Evolutionary conservation across 176 grass and related monocot species (phyloP), one percentile per base, ranked within the genome.

Genomic region (Raddia distichophylla): DNA sequence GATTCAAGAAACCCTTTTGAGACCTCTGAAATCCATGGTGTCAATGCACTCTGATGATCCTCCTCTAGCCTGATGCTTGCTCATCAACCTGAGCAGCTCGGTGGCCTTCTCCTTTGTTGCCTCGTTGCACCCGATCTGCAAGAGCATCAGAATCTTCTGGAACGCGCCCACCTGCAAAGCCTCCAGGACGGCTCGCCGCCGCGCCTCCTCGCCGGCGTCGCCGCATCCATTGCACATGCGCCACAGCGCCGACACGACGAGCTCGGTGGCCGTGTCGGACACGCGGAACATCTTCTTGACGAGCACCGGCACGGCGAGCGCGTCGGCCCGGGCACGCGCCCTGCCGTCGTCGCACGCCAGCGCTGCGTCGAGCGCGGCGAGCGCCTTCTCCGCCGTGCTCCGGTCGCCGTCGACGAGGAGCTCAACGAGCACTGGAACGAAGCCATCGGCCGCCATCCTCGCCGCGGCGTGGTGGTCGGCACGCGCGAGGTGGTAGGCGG

Each of bases 271-370:
- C 54, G 56, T 33, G 64, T 89, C 76, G 18, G 92, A 91, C 47
- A 91, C 83, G 56, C 86, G 55, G 61, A 89, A 80, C 75, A 94
- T 76, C 71, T 87, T 94, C 80, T 89, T 89, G 8, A 89, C 69
- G 46, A 94, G 80, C 15, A 90, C 80, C 0, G 92, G 92, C 35
- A 91, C 54, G 15, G 83, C 73, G 43, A 94, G 86, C 10, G 83
- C 86, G 59, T 94, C 65, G 35, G 27, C 64, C 5, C 60, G 49
- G 8, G 53, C 89, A 2, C 2, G 7, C 80, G 75, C 83, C 52
- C 66, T 73, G 34, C 83, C 92, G 1, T 22, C 69, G 14, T 73
- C 11, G 9, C 22, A 78, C 58, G 51, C 76, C 54, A 94, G 78
- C 12, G 77, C 4, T 11, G 69, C 83, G 9, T 89, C 89, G 32